phyloP scores from a whole-genome alignment of 2,329 filamentous ascomycete genomes.

The Lachnellula cervina region DNA sequence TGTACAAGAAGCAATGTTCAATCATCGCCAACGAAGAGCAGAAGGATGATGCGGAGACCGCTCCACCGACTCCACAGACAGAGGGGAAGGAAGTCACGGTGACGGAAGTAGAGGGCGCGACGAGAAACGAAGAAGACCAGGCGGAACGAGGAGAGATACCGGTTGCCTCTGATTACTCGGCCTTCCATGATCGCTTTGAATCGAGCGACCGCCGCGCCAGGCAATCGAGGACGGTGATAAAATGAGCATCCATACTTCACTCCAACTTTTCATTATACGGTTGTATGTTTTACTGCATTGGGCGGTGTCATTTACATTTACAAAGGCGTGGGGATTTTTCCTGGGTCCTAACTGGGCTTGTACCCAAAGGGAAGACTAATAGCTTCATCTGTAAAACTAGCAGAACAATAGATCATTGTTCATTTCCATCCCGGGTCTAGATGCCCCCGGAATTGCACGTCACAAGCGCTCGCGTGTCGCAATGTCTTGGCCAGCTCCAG shows the following conservation, averaged over 20 bases:
- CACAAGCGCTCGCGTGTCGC: neutral
- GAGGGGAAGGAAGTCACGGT: neutral
- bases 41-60: conserved; percentile 1
- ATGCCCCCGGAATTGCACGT: neutral
- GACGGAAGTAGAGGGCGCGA: neutral
- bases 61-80: neutral
- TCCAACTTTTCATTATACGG: too few relatives aligned
- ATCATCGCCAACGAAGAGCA: conserved; percentile 7
- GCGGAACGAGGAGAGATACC: neutral
- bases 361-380: neutral
- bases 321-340: too few relatives aligned
- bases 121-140: neutral
- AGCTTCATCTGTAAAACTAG: neutral
- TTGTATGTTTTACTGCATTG: too few relatives aligned
- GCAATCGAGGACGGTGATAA: too few relatives aligned
- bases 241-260: too few relatives aligned
- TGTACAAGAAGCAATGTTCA: conserved; percentile 32
- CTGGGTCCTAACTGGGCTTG: neutral
- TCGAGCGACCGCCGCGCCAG: too few relatives aligned
- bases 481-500: too few relatives aligned
- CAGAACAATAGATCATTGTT: neutral
- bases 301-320: too few relatives aligned
- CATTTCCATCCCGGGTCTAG: neutral
- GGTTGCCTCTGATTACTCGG: too few relatives aligned
- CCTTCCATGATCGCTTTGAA: too few relatives aligned